These are phyloP conservation scores for Fusarium dlaminii DNA, from an alignment of 2,329 filamentous ascomycete species.

Conservation along the genomic window DNA sequence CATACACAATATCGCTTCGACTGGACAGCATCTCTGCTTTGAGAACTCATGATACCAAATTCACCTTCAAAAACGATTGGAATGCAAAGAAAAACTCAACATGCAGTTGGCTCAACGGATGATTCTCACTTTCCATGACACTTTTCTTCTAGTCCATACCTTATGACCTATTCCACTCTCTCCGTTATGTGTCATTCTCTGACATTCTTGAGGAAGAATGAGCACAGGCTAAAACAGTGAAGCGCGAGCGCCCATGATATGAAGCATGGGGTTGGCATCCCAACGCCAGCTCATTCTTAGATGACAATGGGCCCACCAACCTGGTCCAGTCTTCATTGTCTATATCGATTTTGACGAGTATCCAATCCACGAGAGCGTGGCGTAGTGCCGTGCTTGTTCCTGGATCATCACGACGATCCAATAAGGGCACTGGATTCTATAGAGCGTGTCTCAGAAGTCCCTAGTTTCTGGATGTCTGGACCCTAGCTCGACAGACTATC, in stretches of 20 bases:
- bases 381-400: neutral
- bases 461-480: neutral
- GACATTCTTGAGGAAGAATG: neutral
- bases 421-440: neutral
- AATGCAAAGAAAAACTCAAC: conserved; percentile 22
- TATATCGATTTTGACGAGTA: neutral
- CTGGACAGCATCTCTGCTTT: neutral
- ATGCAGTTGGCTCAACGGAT: neutral
- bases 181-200: neutral
- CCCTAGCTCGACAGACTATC: neutral
- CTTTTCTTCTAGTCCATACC: too few species aligned
- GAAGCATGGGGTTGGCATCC: neutral
- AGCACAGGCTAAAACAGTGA: neutral
- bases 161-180: neutral
- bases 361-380: neutral
- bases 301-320: neutral
- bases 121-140: neutral
- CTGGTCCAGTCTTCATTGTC: neutral
- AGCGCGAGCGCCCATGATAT: neutral
- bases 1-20: neutral
- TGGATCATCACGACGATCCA: conserved; percentile 11
- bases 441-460: neutral
- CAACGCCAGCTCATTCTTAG: neutral
- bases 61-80: conserved; percentile 1
- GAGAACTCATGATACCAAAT: too few species aligned